Evolutionary conservation across 2,329 filamentous ascomycete genomes (phyloP), one percentile per base, ranked within the genome.

Genomic region (Neofusicoccum cordaticola): DNA sequence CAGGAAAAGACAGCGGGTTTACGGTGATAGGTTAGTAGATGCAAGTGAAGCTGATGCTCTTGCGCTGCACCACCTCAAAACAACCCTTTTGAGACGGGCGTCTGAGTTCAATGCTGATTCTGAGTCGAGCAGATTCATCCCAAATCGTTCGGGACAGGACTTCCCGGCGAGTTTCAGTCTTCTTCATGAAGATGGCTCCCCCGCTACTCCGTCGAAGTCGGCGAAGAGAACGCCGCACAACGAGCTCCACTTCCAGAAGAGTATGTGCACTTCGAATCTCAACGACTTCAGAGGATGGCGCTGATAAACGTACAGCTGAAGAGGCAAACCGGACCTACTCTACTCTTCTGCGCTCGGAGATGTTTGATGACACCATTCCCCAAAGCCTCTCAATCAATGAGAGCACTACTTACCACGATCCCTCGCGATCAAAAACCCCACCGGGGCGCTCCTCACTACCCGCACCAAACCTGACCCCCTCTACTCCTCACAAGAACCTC

Each of bases 301-400:
- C 47, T 37, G 15, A 56, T 34, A 6, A 6, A n/a, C 8, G 2
- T 65, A 22, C 71, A 88, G 93, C 91, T 57, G 93, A 97, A 79
- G 93, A 98, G 84, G 95, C 95, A 53, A 97, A 99, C 72, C 87
- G 91, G 66, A 97, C 92, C 19, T 99, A 94, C 77, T 96, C 93
- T 34, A 90, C 88, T 19, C 82, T 99, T 6, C 82, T 99, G 64
- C 90, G 95, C 64, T 90, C 92, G 61, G 95, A 99, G 78, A 86
- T 99, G 66, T 99, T 99, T 75, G 94, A 97, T 72, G 87, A 86
- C 70, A 91, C 92, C 34, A 89, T 98, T 67, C 93, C 95, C 8
- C 94, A 97, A 76, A 83, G 88, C 39, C 86, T 91, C 42, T 83
- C 90, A 42, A 83, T 88, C 75, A 60, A 60, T n/a, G 73, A 85